These are phyloP conservation scores for Xylaria bambusicola DNA, from an alignment of 495 filamentous ascomycete genomes.

Conservation along the genomic window DNA sequence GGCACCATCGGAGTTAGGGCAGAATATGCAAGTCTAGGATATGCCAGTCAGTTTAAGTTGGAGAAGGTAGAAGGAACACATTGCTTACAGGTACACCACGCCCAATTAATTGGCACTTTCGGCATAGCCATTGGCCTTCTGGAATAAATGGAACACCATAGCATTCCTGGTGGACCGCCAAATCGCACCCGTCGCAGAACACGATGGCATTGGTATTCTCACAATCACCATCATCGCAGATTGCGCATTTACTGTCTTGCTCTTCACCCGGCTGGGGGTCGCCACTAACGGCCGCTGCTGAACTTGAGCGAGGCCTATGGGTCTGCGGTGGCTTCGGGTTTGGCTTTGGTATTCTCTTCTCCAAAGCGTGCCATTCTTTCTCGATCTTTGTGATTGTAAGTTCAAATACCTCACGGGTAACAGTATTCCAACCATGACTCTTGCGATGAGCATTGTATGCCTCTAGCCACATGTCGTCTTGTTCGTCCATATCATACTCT, in stretches of 20 bases:
- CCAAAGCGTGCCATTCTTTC: slow-evolving; percentile 95
- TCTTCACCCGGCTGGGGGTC: slow-evolving; percentile 87
- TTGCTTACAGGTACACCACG: slow-evolving; percentile 76
- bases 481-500: slow-evolving; percentile 99
- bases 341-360: slow-evolving; percentile 93
- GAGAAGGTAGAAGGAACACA: slow-evolving; percentile 16
- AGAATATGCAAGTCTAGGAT: slow-evolving; percentile 87
- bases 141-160: slow-evolving; percentile 99
- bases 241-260: slow-evolving; percentile 95
- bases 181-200: slow-evolving; percentile 97
- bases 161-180: slow-evolving; percentile 98
- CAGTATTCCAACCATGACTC: slow-evolving; percentile 69
- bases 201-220: slow-evolving; percentile 99
- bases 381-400: slow-evolving; percentile 98
- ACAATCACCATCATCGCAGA: slow-evolving; percentile 97
- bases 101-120: slow-evolving; percentile 94
- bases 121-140: slow-evolving; percentile 97
- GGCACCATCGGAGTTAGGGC: slow-evolving; percentile 93
- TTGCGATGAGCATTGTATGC: slow-evolving; percentile 76
- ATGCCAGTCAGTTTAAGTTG: slow-evolving; percentile 12
- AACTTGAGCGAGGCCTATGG: slow-evolving; percentile 85
- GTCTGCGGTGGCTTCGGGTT: slow-evolving; percentile 95
- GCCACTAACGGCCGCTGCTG: slow-evolving; percentile 87
- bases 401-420: slow-evolving; percentile 92
- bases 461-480: slow-evolving; percentile 95